Evolutionary conservation across 805 yeast species (phyloP).

Genomic region (Metschnikowia santaceciliae): DNA sequence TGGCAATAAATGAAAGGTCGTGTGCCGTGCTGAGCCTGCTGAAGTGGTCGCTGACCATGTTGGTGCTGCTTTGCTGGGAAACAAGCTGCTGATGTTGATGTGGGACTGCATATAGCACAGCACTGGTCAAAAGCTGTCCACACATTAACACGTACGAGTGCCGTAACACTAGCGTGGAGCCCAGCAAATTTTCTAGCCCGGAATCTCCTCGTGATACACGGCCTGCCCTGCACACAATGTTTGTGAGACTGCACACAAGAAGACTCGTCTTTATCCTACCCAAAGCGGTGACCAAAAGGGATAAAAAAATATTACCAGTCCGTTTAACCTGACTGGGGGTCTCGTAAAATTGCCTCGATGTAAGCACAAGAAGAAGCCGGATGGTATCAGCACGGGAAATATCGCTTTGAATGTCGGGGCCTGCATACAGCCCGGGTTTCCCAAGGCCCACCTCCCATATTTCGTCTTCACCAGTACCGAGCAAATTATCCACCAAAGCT

Average conservation of each 20-base stretch:
- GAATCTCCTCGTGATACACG: conserved; percentile 36
- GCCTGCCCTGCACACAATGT: conserved; percentile 54
- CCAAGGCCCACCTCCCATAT: conserved; percentile 88
- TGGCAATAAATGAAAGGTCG: conserved; percentile 50
- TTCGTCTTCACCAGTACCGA: conserved; percentile 26
- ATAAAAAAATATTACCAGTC: conserved; percentile 58
- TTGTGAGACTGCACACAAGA: conserved; percentile 66
- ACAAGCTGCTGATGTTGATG: background rate
- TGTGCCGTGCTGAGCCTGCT: conserved; percentile 51
- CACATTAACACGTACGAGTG: conserved; percentile 49
- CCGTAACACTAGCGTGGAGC: conserved; percentile 40
- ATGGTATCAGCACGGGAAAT: conserved; percentile 66
- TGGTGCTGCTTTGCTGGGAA: conserved; percentile 32
- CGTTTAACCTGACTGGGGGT: conserved; percentile 37
- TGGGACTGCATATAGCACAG: conserved; percentile 65
- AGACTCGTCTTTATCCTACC: conserved; percentile 46
- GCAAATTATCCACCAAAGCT: conserved; percentile 41
- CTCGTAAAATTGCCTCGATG: conserved; percentile 58
- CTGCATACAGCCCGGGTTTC: conserved; percentile 25
- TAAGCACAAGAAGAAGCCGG: conserved; percentile 54
- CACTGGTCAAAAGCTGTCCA: conserved; percentile 56
- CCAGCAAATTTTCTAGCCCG: conserved; percentile 35
- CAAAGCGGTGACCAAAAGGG: conserved; percentile 47
- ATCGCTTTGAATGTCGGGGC: conserved; percentile 41
- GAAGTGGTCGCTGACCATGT: conserved; percentile 48